These are phyloP conservation scores for Kuraishia borneana DNA, from an alignment of 805 yeast genomes.

Conservation along the genomic window DNA sequence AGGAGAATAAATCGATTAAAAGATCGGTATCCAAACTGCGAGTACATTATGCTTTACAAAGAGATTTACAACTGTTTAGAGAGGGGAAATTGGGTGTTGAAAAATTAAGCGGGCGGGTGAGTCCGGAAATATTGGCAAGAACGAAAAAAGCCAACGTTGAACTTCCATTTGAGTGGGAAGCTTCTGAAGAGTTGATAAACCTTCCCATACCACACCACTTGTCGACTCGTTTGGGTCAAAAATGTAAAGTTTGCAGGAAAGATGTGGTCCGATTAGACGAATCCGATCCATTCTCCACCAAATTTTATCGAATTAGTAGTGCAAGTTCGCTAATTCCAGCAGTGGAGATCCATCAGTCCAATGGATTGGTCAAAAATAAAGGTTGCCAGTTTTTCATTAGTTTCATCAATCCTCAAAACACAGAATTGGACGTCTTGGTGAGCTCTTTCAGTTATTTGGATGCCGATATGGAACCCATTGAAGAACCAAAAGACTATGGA, in stretches of 20 bases:
- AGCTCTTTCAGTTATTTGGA: slow-evolving; percentile 7
- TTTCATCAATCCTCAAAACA: slow-evolving; percentile 7
- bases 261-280: slow-evolving; percentile 8
- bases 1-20: too few species aligned
- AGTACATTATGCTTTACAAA: slow-evolving; percentile 4
- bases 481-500: neutral
- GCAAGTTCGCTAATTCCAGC: slow-evolving; percentile 14
- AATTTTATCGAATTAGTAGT: slow-evolving; percentile 6
- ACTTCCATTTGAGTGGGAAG: neutral
- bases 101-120: neutral
- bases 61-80: neutral
- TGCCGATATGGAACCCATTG: neutral
- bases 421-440: slow-evolving; percentile 5
- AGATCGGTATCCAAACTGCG: slow-evolving; percentile 7
- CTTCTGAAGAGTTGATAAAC: neutral
- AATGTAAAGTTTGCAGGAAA: slow-evolving; percentile 13
- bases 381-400: slow-evolving; percentile 7
- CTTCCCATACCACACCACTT: slow-evolving; percentile 12
- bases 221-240: slow-evolving; percentile 5
- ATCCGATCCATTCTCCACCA: slow-evolving; percentile 9
- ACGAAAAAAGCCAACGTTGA: neutral
- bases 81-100: neutral
- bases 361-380: slow-evolving; percentile 2
- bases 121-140: neutral
- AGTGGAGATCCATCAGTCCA: slow-evolving; percentile 5